A percentile compares a stretch with the other conserved stretches of the same genome.
phyloP scores from a whole-genome alignment of 1,139 yeast species.

The Lodderomyces orthopsilosis region DNA sequence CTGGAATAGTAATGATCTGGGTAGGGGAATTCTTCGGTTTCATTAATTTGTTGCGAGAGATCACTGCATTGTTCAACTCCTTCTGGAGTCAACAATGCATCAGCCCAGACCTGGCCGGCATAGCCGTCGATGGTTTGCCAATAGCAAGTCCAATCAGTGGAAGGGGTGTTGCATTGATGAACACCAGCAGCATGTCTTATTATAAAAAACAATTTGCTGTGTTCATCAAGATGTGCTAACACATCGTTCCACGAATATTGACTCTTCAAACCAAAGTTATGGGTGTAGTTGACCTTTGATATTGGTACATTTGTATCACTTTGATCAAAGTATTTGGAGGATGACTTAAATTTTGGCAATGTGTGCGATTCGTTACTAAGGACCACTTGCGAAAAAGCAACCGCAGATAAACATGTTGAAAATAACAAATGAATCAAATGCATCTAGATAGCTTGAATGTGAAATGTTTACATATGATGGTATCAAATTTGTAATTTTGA shows the following conservation, averaged over 20 bases:
- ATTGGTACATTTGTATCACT: conserved; percentile 15
- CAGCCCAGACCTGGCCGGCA: conserved; percentile 34
- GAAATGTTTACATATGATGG: no score
- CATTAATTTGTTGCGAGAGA: conserved; percentile 18
- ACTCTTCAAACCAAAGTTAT: conserved; percentile 21
- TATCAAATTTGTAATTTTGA: background rate
- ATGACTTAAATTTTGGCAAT: conserved; percentile 13
- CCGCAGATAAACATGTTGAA: background rate
- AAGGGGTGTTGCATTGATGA: conserved; percentile 21
- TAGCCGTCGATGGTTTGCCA: conserved; percentile 33
- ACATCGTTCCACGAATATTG: conserved; percentile 19
- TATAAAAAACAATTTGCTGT: conserved; percentile 29
- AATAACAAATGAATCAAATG: background rate
- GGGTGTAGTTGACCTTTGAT: conserved; percentile 12
- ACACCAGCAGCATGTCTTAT: conserved; percentile 44
- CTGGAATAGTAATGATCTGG: conserved; percentile 32
- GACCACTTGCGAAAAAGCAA: conserved; percentile 8
- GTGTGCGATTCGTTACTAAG: conserved; percentile 4
- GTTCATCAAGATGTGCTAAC: conserved; percentile 8
- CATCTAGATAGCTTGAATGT: conserved; percentile 1
- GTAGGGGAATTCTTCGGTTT: conserved; percentile 21
- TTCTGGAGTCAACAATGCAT: conserved; percentile 31
- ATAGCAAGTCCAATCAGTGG: conserved; percentile 33
- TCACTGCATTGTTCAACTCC: conserved; percentile 23
- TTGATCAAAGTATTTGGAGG: conserved; percentile 21